Evolutionary conservation across 164 flowering plant species (phyloP).

Genomic region (Houttuynia cordata): DNA sequence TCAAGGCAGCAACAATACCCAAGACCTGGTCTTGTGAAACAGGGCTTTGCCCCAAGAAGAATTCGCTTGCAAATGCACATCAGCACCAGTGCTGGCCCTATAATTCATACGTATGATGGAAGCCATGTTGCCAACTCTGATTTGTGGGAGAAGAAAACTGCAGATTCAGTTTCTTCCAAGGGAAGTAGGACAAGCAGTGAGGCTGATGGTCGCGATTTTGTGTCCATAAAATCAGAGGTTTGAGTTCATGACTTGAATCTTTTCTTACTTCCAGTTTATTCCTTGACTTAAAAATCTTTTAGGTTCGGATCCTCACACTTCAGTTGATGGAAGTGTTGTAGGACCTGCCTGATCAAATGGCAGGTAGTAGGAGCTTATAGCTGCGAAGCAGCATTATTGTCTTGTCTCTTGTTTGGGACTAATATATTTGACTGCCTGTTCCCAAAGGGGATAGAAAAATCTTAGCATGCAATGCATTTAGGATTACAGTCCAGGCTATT

Average conservation of each 20-base stretch:
- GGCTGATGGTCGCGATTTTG: background rate
- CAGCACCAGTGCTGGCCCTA: too few species aligned
- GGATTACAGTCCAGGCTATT: background rate
- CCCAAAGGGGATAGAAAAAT: background rate
- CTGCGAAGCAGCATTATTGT: background rate
- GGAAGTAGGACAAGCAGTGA: background rate
- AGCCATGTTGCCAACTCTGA: background rate
- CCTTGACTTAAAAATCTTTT: background rate
- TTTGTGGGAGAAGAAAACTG: background rate
- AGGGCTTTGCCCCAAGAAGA: conserved; percentile 52
- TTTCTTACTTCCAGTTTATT: background rate
- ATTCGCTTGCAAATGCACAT: conserved; percentile 32
- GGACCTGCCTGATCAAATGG: background rate
- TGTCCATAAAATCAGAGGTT: background rate
- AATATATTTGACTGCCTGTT: background rate
- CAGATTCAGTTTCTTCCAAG: background rate
- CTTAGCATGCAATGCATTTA: background rate
- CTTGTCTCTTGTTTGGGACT: background rate
- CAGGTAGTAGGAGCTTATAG: background rate
- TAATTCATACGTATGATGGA: background rate
- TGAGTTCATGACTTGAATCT: background rate
- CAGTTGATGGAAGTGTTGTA: background rate
- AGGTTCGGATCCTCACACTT: background rate
- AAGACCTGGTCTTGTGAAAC: conserved; percentile 1
- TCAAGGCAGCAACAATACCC: conserved; percentile 10